Conservation (phyloP, 2,329 filamentous ascomycete genomes). For the Didymella arachidicola region DNA sequence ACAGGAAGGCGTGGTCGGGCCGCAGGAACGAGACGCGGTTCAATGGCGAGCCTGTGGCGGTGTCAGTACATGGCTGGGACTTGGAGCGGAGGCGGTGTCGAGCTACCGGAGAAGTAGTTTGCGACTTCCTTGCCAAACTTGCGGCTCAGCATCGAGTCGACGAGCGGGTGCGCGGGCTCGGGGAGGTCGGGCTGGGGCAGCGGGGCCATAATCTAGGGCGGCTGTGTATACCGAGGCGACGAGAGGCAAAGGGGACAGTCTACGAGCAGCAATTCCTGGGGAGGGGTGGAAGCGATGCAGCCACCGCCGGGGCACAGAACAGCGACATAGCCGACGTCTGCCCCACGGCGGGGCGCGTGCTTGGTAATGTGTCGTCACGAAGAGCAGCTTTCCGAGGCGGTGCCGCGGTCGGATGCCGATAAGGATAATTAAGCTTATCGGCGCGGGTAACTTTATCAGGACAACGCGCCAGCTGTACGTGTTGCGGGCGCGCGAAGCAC, state of each 20-base stretch:
- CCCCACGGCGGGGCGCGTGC: constrained; percentile 26
- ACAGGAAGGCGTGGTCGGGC: constrained; percentile 73
- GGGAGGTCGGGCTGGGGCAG: constrained; percentile 59
- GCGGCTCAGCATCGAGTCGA: constrained; percentile 74
- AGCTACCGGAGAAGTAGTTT: constrained; percentile 77
- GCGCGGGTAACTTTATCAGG: constrained; percentile 8
- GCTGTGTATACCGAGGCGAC: constrained; percentile 1
- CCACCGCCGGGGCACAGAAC: neutral
- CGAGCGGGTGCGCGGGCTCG: constrained; percentile 64
- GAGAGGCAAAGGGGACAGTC: neutral
- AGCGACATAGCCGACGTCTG: constrained; percentile 14
- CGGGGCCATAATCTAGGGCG: constrained; percentile 38
- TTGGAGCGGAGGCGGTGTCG: neutral
- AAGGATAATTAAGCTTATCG: constrained; percentile 14
- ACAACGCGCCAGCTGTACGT: constrained; percentile 10
- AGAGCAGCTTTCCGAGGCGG: constrained; percentile 2
- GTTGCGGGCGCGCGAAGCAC: neutral
- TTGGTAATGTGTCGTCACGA: constrained; percentile 21
- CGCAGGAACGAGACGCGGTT: constrained; percentile 84
- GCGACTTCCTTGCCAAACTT: constrained; percentile 81
- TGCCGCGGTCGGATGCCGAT: constrained; percentile 9
- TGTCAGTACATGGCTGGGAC: neutral
- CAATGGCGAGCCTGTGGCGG: constrained; percentile 67
- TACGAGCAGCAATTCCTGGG: neutral
- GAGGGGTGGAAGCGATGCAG: neutral